Percentiles rank a stretch among this genome's conserved stretches.
Evolutionary conservation across 2,329 filamentous ascomycete genomes (phyloP).

Genomic region (Geosmithia flava): DNA sequence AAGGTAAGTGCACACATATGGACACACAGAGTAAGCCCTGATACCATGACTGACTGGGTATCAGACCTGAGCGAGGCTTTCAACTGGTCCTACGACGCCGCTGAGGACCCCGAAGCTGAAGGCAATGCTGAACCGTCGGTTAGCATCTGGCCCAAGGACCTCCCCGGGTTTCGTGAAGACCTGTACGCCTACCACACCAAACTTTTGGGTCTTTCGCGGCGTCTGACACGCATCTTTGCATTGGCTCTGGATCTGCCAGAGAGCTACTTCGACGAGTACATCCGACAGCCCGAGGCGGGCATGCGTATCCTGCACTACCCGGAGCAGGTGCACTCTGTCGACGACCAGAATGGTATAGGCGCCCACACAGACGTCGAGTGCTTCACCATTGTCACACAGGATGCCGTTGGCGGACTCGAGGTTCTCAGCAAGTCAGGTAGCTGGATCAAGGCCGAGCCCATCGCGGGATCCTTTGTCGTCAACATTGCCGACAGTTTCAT

Average conservation of each 20-base stretch:
- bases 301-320: constrained; percentile 29
- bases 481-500: constrained; percentile 31
- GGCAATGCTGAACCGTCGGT: constrained; percentile 11
- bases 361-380: constrained; percentile 36
- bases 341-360: constrained; percentile 17
- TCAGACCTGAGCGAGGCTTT: constrained; percentile 19
- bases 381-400: constrained; percentile 34
- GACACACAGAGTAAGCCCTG: constrained; percentile 6
- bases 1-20: constrained; percentile 9
- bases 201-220: constrained; percentile 21
- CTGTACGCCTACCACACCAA: constrained; percentile 16
- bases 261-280: constrained; percentile 23
- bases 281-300: constrained; percentile 16
- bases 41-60: not conserved
- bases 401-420: constrained; percentile 28
- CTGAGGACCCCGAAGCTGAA: constrained; percentile 12
- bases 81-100: constrained; percentile 19
- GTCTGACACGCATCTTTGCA: constrained; percentile 24
- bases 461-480: constrained; percentile 28
- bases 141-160: constrained; percentile 16
- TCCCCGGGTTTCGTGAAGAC: constrained; percentile 20
- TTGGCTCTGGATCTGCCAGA: constrained; percentile 25
- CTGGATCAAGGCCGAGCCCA: constrained; percentile 29
- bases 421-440: constrained; percentile 29
- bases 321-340: constrained; percentile 9